These are phyloP conservation scores for Kondoa subrosea DNA, from an alignment of 768 basidiomycete genomes.

Conservation along the genomic window DNA sequence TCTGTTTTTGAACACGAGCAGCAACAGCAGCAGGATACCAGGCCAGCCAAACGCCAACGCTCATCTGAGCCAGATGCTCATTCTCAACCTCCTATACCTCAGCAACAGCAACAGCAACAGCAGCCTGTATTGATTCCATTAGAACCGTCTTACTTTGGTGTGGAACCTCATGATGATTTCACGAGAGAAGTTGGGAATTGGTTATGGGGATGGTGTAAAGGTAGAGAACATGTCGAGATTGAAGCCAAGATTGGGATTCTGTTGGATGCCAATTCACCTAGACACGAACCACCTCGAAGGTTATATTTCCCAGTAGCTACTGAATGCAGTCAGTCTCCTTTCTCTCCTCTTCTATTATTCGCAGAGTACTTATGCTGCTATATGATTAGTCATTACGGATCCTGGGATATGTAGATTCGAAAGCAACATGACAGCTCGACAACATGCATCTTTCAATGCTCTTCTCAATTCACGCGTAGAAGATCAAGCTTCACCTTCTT, in stretches of 20 bases:
- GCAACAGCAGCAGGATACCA: no score
- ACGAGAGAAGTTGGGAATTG: slow-evolving; percentile 83
- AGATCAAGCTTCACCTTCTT: slow-evolving; percentile 40
- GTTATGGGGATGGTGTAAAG: slow-evolving; percentile 41
- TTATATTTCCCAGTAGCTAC: slow-evolving; percentile 53
- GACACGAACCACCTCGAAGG: slow-evolving; percentile 39
- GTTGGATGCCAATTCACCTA: slow-evolving; percentile 37
- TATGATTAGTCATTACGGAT: slow-evolving; percentile 50
- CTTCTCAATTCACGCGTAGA: slow-evolving; percentile 68
- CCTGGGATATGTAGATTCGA: slow-evolving; percentile 57
- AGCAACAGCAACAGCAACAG: no score
- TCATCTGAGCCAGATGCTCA: no score
- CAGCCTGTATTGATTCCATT: no score
- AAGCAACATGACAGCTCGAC: slow-evolving; percentile 76
- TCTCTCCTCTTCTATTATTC: background rate
- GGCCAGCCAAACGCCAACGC: no score
- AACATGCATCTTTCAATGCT: slow-evolving; percentile 72
- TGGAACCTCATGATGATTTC: slow-evolving; percentile 84
- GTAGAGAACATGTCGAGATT: slow-evolving; percentile 46
- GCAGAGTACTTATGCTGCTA: background rate
- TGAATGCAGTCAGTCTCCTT: slow-evolving; percentile 55
- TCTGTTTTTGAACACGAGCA: no score
- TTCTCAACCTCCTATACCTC: no score
- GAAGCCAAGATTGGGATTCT: slow-evolving; percentile 78
- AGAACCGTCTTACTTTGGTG: slow-evolving; percentile 54